Percentiles rank a stretch among this genome's conserved stretches.
These are phyloP conservation scores for Cryptococcus sp. DNA, from an alignment of 1,284 basidiomycete species.

Conservation along the genomic window DNA sequence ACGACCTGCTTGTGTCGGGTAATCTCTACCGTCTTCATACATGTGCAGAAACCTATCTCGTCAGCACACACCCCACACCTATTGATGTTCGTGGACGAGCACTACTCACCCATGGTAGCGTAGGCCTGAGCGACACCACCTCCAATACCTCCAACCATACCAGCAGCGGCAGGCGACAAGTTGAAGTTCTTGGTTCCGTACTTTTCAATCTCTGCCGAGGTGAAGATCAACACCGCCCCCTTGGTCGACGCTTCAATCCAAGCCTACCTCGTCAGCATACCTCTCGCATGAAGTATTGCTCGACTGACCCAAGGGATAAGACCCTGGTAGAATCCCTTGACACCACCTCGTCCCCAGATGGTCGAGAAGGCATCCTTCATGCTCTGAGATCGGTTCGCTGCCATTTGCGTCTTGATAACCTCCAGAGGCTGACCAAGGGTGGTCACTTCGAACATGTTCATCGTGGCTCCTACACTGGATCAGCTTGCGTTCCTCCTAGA, in stretches of 20 bases:
- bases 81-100: too few species aligned
- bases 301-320: slow-evolving; percentile 89
- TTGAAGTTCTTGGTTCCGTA: slow-evolving; percentile 58
- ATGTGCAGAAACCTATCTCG: slow-evolving; percentile 82
- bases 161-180: slow-evolving; percentile 72
- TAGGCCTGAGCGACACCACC: slow-evolving; percentile 98
- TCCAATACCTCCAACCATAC: slow-evolving; percentile 92
- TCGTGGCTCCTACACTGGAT: slow-evolving; percentile 67
- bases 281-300: not conserved
- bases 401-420: slow-evolving; percentile 99
- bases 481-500: slow-evolving; percentile 10
- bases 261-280: slow-evolving; percentile 55
- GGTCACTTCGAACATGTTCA: slow-evolving; percentile 91
- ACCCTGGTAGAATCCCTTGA: slow-evolving; percentile 92
- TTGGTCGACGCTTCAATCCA: slow-evolving; percentile 99
- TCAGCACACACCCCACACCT: too few species aligned
- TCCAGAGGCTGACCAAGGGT: slow-evolving; percentile 97
- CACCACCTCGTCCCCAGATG: slow-evolving; percentile 88
- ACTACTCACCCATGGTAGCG: slow-evolving; percentile 82
- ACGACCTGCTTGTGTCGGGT: slow-evolving; percentile 93
- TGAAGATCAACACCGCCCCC: slow-evolving; percentile 91
- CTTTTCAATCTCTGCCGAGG: slow-evolving; percentile 89
- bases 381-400: slow-evolving; percentile 81
- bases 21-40: slow-evolving; percentile 98
- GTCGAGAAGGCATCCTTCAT: slow-evolving; percentile 81